Conservation (phyloP, 495 filamentous ascomycete genomes). For the Hyaloscypha hepaticicola region DNA sequence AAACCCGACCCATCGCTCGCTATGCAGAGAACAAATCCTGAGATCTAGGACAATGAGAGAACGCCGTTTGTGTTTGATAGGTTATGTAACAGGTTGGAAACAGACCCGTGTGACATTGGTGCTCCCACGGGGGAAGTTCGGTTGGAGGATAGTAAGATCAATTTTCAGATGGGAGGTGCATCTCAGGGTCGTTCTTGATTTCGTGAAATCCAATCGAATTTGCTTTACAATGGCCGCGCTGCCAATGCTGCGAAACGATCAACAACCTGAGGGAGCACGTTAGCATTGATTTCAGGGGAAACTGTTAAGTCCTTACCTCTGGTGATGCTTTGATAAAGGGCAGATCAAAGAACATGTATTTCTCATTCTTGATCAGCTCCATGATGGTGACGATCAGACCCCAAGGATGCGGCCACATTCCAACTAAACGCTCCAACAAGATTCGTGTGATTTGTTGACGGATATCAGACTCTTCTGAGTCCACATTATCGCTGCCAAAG, state of each 20-base stretch:
- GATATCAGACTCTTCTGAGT: conserved; percentile 77
- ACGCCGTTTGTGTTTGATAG: conserved; percentile 31
- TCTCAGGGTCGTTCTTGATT: neutral
- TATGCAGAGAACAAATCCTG: conserved; percentile 33
- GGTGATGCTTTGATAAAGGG: conserved; percentile 87
- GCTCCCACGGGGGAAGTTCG: neutral
- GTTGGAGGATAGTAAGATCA: neutral
- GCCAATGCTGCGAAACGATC: conserved; percentile 43
- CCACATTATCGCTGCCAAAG: conserved; percentile 74
- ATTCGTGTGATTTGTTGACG: conserved; percentile 88
- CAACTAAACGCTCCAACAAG: conserved; percentile 80
- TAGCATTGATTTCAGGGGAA: conserved; percentile 3
- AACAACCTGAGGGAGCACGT: conserved; percentile 38
- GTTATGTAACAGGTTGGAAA: conserved; percentile 33
- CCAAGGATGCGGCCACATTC: conserved; percentile 95
- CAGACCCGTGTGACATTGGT: neutral
- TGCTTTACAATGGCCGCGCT: conserved; percentile 27
- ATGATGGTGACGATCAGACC: conserved; percentile 86
- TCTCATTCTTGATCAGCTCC: conserved; percentile 87
- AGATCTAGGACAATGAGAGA: conserved; percentile 27
- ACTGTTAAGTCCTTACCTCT: conserved; percentile 54
- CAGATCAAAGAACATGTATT: conserved; percentile 85
- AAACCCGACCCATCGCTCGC: conserved; percentile 32
- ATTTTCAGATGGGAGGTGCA: neutral
- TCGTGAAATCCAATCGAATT: neutral